phyloP scores from a whole-genome alignment of 495 filamentous ascomycete species.

The Hypoxylon subgilvum region DNA sequence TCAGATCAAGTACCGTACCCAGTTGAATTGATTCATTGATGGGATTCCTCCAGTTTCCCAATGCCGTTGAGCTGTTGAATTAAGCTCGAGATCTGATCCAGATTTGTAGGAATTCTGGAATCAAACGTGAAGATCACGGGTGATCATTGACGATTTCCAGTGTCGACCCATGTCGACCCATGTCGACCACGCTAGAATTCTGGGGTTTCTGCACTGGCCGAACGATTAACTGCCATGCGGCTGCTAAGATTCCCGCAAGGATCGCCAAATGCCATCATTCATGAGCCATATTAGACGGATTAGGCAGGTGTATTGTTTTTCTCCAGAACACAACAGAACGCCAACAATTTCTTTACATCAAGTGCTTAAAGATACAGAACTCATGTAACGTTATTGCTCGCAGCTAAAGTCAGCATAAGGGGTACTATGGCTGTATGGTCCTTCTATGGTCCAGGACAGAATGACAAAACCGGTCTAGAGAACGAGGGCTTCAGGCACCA shows the following conservation, averaged over 20 bases:
- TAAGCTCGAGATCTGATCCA: conserved; percentile 28
- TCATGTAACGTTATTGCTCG: conserved; percentile 28
- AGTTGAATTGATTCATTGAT: background rate
- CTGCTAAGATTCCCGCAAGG: conserved; percentile 3
- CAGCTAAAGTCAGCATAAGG: too few species aligned
- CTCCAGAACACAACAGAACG: too few species aligned
- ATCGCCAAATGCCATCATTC: conserved; percentile 1
- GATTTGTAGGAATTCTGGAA: conserved; percentile 1
- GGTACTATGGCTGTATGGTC: background rate
- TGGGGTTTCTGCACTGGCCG: background rate
- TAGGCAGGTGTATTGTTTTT: conserved; percentile 19
- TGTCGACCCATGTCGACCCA: conserved; percentile 18
- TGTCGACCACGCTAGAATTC: conserved; percentile 20
- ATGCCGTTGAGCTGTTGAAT: conserved; percentile 11
- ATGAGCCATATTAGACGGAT: background rate
- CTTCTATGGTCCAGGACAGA: conserved; percentile 14
- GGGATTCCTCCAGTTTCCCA: background rate
- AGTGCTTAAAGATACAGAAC: background rate
- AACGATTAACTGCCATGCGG: conserved; percentile 10
- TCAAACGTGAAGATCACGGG: conserved; percentile 15
- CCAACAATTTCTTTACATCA: conserved; percentile 5
- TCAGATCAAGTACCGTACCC: conserved; percentile 11
- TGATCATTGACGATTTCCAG: conserved; percentile 27
- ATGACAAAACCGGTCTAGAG: too few species aligned
- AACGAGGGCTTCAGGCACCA: conserved; percentile 11